Conservation (phyloP, 441 rosid genomes). For the Eutrema salsugineum region DNA sequence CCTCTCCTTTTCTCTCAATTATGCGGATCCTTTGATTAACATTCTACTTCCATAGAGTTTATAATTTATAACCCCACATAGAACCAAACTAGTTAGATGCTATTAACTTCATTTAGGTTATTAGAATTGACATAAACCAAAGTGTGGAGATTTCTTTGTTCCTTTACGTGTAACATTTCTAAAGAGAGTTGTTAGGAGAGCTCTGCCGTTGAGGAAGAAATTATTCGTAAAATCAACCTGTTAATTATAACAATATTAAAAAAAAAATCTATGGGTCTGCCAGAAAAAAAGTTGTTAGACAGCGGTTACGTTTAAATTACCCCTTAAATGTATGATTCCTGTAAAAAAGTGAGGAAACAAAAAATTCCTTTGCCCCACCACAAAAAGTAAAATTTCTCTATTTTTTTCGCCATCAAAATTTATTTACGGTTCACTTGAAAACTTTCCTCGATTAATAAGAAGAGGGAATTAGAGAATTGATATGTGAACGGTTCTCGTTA, state of each 20-base stretch:
- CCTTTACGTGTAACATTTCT: slow-evolving; percentile 6
- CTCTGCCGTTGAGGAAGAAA: background rate
- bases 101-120: slow-evolving; percentile 23
- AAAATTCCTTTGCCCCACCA: background rate
- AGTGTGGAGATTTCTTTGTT: background rate
- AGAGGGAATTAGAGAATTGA: background rate
- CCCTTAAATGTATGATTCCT: too few species aligned
- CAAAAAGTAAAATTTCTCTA: background rate
- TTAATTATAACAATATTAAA: too few species aligned
- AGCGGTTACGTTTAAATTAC: too few species aligned
- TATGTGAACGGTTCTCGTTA: background rate
- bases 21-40: slow-evolving; percentile 13
- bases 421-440: background rate
- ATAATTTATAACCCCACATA: slow-evolving; percentile 23
- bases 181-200: background rate
- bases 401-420: too few species aligned
- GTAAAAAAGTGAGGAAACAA: too few species aligned
- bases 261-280: background rate
- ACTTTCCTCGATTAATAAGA: background rate
- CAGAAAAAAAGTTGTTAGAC: background rate
- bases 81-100: slow-evolving; percentile 23
- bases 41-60: slow-evolving; percentile 21
- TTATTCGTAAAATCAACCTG: background rate
- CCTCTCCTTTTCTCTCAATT: slow-evolving; percentile 33
- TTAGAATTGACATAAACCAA: slow-evolving; percentile 28